Conservation (phyloP, 75 land plant species). For the Pinus taeda region DNA sequence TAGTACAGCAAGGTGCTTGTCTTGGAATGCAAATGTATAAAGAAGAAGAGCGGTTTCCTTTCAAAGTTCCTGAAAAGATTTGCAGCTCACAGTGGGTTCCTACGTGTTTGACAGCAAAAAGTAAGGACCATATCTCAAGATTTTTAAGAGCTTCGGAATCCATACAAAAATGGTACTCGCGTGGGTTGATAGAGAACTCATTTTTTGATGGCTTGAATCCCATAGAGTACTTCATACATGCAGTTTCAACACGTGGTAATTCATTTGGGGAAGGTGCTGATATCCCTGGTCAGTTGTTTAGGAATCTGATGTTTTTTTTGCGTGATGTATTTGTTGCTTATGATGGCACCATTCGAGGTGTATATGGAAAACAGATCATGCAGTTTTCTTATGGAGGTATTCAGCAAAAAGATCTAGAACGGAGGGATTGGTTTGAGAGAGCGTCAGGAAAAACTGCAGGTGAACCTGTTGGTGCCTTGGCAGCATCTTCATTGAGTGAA, state of each 20-base stretch:
- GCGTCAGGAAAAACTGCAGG: conserved; percentile 15
- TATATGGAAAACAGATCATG: conserved; percentile 61
- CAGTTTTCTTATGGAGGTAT: conserved; percentile 64
- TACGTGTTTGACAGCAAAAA: background rate
- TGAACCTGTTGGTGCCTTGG: conserved; percentile 55
- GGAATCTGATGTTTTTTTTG: conserved; percentile 76
- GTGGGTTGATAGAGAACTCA: conserved; percentile 58
- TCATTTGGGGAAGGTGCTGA: conserved; percentile 59
- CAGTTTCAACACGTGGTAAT: conserved; percentile 54
- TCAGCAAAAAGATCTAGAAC: conserved; percentile 3
- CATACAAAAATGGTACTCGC: conserved; percentile 23
- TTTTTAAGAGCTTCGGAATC: background rate
- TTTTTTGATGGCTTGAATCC: conserved; percentile 75
- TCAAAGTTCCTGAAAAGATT: too few relatives aligned
- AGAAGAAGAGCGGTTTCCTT: conserved; percentile 13
- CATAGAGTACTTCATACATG: conserved; percentile 62
- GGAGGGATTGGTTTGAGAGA: background rate
- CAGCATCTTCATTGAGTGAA: conserved; percentile 61
- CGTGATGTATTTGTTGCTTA: conserved; percentile 68
- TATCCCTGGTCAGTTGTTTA: conserved; percentile 62
- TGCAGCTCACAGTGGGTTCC: too few relatives aligned
- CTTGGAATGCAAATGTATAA: conserved; percentile 70
- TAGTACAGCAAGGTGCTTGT: conserved; percentile 79
- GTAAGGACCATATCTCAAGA: background rate
- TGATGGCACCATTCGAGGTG: conserved; percentile 86